These are phyloP conservation scores for Zopfochytrium polystomum DNA, from an alignment of 371 early-diverging fungal genomes.

Conservation along the genomic window DNA sequence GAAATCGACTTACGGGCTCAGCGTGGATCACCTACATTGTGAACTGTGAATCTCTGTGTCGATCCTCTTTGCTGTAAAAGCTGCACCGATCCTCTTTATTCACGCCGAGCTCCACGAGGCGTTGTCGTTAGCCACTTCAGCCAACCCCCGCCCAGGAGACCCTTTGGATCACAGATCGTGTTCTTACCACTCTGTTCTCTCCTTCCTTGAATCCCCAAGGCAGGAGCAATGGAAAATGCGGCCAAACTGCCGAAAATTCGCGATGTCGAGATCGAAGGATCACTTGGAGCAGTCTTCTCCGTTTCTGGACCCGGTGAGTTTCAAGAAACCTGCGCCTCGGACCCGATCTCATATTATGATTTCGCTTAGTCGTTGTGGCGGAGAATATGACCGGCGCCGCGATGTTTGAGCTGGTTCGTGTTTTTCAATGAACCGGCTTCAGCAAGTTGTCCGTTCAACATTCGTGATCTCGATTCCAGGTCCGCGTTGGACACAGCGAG, in stretches of 20 bases:
- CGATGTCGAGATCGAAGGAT: conserved; percentile 84
- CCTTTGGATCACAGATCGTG: no score
- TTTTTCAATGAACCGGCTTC: no score
- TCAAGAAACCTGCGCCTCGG: background rate
- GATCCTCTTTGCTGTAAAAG: no score
- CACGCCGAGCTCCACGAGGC: no score
- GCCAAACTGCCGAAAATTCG: conserved; percentile 66
- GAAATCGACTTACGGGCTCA: no score
- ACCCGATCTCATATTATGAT: background rate
- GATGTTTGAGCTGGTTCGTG: conserved; percentile 97
- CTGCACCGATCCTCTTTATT: no score
- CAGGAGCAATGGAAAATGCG: conserved; percentile 52
- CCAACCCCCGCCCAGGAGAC: no score
- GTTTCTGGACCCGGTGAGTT: conserved; percentile 97
- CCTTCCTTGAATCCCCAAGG: no score
- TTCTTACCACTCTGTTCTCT: no score
- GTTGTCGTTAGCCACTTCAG: no score
- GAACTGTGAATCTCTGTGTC: no score
- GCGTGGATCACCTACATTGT: no score
- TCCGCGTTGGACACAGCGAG: conserved; percentile 97
- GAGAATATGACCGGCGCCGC: conserved; percentile 98
- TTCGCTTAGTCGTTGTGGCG: conserved; percentile 88
- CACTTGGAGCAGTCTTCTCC: conserved; percentile 91
- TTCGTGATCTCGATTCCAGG: conserved; percentile 50
- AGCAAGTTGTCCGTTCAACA: background rate